phyloP scores from a whole-genome alignment of 2,329 filamentous ascomycete species.

The Aspergillus eucalypticola region DNA sequence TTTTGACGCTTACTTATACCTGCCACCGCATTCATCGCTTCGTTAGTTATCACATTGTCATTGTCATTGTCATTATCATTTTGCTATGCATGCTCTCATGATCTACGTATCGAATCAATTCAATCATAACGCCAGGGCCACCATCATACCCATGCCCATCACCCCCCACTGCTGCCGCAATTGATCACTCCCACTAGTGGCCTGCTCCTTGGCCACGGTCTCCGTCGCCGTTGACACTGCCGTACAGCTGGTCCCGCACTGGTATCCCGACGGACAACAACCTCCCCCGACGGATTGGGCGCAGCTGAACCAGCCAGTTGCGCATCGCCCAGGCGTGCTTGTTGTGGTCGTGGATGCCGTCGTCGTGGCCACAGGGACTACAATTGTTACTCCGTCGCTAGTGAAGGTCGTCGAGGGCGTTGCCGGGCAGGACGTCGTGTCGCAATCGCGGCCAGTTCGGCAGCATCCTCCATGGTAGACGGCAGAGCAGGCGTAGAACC shows the following conservation, averaged over 20 bases:
- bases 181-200: conserved; percentile 21
- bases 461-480: conserved; percentile 83
- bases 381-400: conserved; percentile 68
- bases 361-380: conserved; percentile 57
- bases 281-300: conserved; percentile 67
- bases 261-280: conserved; percentile 79
- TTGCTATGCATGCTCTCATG: neutral
- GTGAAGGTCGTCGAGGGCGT: conserved; percentile 66
- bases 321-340: conserved; percentile 57
- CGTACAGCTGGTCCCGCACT: conserved; percentile 73
- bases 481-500: conserved; percentile 88
- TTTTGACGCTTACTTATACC: neutral
- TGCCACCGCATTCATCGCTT: conserved; percentile 3
- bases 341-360: conserved; percentile 35
- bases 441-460: conserved; percentile 81
- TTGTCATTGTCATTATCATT: conserved; percentile 11
- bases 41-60: neutral
- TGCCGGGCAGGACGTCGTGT: conserved; percentile 73
- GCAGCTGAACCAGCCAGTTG: conserved; percentile 76
- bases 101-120: neutral
- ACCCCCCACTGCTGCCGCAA: conserved; percentile 4
- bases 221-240: conserved; percentile 56
- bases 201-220: conserved; percentile 46
- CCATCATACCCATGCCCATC: conserved; percentile 11
- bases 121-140: conserved; percentile 5